Evolutionary conservation across 768 basidiomycete genomes (phyloP), one percentile per base, ranked within the genome.

Genomic region (Hericium coralloides): DNA sequence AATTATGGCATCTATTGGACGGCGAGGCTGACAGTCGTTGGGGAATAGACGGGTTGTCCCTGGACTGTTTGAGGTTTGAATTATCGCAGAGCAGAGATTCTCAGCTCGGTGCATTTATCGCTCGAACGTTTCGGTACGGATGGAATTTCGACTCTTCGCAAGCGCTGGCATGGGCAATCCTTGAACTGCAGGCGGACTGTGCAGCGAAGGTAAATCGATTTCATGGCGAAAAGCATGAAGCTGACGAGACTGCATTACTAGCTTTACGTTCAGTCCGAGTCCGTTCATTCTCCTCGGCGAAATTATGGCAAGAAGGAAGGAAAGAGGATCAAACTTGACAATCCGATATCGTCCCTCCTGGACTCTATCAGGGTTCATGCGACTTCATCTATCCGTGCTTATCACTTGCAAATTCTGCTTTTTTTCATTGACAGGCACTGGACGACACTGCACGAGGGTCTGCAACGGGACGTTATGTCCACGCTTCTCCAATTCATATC

Each of bases 381-480:
- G 17, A 60, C 68, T 3, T 65, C 70, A 63, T 61, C 62, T 66
- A 62, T 76, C 70, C 63, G 71, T 67, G 59, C 79, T 72, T 72
- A 80, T 61, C 74, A 79, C 61, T 71, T 95, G 1, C 93, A 97
- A 69, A 75, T 84, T 10, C 74, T 97, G 3, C 80, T 95, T 22
- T 97, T 98, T 73, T 75, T 97, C 66, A 79, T 94, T 59, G 83
- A 89, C 63, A 77, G 82, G 23, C 84, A 95, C 66, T 93, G 90
- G 90, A 25, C 61, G 14, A 66, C 74, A 22, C 69, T 97, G 22
- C 84, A 89, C 59, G 67, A 72, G 37, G 69, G 74, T 4, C 74
- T 87, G 39, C 85, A 84, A 60, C 71, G 73, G 48, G 76, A 80
- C 2, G 73, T 93, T 37, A 70, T 85, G 51, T 64, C 73, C 20